Evolutionary conservation across 305 asterid genomes (phyloP).

Genomic region (Solanum hybrid): DNA sequence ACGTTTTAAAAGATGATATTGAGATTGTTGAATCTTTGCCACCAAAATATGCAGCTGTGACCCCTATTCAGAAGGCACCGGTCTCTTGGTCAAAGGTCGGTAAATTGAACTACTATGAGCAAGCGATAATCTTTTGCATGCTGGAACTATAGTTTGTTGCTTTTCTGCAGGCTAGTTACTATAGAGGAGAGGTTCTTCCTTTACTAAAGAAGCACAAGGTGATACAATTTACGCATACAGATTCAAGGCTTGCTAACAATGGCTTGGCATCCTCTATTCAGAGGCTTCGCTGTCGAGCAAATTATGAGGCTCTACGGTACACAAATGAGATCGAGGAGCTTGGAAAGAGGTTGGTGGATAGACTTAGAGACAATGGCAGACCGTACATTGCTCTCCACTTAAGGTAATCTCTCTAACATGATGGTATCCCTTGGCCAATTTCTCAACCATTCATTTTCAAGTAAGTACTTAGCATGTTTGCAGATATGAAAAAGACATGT

Average conservation of each 20-base stretch:
- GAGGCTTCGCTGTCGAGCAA: constrained; percentile 76
- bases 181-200: constrained; percentile 52
- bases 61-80: constrained; percentile 58
- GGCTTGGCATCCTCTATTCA: constrained; percentile 57
- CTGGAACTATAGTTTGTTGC: neutral
- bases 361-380: constrained; percentile 38
- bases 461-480: neutral
- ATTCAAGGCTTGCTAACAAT: constrained; percentile 79
- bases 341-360: constrained; percentile 44
- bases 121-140: neutral
- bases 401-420: constrained; percentile 33
- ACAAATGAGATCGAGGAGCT: constrained; percentile 63
- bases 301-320: constrained; percentile 69
- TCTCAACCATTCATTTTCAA: neutral
- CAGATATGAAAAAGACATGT: constrained; percentile 88
- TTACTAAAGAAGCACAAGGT: constrained; percentile 59
- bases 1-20: constrained; percentile 52
- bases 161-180: constrained; percentile 57
- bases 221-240: constrained; percentile 60
- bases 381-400: constrained; percentile 82
- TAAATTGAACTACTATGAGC: neutral
- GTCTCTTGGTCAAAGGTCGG: constrained; percentile 86
- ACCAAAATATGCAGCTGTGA: constrained; percentile 25
- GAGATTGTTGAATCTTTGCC: constrained; percentile 65
- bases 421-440: neutral